Conservation (phyloP, 345 rosid genomes). For the Brassica cretica region DNA sequence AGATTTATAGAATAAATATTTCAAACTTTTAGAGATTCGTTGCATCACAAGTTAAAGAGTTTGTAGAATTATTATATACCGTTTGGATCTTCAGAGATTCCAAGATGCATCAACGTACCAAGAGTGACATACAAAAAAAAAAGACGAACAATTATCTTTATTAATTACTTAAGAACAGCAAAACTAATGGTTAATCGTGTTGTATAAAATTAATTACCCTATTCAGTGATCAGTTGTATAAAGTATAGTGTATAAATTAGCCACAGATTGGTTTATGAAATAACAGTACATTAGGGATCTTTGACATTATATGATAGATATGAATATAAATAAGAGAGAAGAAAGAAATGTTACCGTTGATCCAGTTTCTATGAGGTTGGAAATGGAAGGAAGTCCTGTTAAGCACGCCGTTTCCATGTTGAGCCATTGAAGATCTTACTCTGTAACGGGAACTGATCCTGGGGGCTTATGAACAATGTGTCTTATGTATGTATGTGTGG, state of each 20-base stretch:
- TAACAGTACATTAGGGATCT: background rate
- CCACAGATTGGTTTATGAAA: background rate
- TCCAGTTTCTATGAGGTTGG: constrained; percentile 46
- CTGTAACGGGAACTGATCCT: background rate
- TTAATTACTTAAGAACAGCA: background rate
- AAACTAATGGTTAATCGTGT: background rate
- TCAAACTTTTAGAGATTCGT: background rate
- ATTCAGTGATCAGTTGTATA: background rate
- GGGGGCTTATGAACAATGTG: background rate
- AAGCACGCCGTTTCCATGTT: background rate
- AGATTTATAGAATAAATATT: constrained; percentile 1
- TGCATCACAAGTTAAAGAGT: background rate
- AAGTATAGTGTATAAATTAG: background rate
- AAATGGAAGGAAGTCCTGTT: constrained; percentile 44
- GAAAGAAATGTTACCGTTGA: constrained; percentile 39
- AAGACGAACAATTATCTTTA: background rate
- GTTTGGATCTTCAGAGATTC: constrained; percentile 26
- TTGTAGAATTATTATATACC: constrained; percentile 10
- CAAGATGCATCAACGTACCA: constrained; percentile 10
- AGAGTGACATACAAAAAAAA: background rate
- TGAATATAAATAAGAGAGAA: background rate
- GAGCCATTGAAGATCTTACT: constrained; percentile 33
- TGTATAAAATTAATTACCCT: background rate
- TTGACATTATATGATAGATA: background rate
- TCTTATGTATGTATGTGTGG: background rate